A percentile compares a stretch with the other conserved stretches of the same genome.
phyloP scores from a whole-genome alignment of 306 rosid genomes.

The Rubus parviflorus region DNA sequence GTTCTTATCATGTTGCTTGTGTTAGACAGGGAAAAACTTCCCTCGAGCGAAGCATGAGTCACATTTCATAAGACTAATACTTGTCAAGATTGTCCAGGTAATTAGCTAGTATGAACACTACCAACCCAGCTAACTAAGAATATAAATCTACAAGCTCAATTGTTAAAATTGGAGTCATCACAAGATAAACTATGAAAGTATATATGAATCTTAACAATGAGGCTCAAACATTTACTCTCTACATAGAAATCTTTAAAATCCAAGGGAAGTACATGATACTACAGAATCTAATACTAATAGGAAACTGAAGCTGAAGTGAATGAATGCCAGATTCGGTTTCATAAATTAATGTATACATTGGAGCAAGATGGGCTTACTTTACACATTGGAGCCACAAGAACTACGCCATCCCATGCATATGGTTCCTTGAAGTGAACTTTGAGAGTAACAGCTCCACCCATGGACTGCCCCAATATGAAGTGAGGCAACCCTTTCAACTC shows the following conservation, averaged over 20 bases:
- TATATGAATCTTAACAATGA: not conserved
- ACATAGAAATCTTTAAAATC: not conserved
- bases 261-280: not conserved
- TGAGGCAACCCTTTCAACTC: constrained; percentile 66
- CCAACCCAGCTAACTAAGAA: not conserved
- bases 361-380: constrained; percentile 54
- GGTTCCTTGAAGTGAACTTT: constrained; percentile 84
- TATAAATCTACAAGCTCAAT: not conserved
- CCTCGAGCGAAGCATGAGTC: not conserved
- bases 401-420: constrained; percentile 68
- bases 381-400: constrained; percentile 98
- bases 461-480: constrained; percentile 82
- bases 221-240: not conserved
- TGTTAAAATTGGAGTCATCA: not conserved
- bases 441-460: constrained; percentile 94
- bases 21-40: not conserved
- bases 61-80: not conserved
- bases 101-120: not conserved
- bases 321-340: not conserved
- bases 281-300: not conserved
- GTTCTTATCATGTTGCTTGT: not conserved
- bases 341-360: not conserved
- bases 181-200: not conserved
- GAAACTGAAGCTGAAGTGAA: constrained; percentile 10
- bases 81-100: not conserved